These are phyloP conservation scores for Solanum neorickii DNA, from an alignment of 257 asterid species.

Conservation along the genomic window DNA sequence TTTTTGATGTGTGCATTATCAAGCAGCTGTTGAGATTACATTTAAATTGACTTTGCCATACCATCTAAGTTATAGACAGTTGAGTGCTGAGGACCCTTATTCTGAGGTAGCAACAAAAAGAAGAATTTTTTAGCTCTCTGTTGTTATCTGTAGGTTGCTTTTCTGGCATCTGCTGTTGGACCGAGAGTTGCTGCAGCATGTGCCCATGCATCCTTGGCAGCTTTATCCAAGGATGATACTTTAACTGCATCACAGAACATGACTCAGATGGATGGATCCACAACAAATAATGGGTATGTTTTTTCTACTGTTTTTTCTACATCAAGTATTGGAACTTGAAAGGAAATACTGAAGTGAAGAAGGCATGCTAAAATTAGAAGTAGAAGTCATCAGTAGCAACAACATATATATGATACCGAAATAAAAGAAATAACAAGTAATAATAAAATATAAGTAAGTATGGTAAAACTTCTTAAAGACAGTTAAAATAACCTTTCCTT, in stretches of 20 bases:
- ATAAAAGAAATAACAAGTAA: background rate
- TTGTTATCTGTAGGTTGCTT: slow-evolving; percentile 59
- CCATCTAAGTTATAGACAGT: background rate
- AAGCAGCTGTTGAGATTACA: background rate
- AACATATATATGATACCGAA: background rate
- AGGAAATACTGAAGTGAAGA: background rate
- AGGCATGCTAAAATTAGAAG: background rate
- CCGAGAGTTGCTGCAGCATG: slow-evolving; percentile 99
- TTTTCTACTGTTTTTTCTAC: background rate
- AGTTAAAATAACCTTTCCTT: background rate
- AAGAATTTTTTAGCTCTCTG: background rate
- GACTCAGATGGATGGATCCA: slow-evolving; percentile 23
- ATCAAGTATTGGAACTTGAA: background rate
- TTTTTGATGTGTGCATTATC: background rate
- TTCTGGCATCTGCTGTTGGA: slow-evolving; percentile 85
- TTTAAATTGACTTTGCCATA: background rate
- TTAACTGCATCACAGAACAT: slow-evolving; percentile 3
- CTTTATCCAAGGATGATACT: slow-evolving; percentile 42
- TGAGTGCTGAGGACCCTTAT: background rate
- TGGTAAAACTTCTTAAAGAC: background rate
- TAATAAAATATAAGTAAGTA: background rate
- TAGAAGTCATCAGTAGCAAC: background rate
- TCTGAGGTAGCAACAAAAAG: background rate
- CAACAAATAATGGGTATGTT: slow-evolving; percentile 8
- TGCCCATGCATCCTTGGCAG: slow-evolving; percentile 82